phyloP scores from a whole-genome alignment of 208 protist species.

The Angomonas desouzai region DNA sequence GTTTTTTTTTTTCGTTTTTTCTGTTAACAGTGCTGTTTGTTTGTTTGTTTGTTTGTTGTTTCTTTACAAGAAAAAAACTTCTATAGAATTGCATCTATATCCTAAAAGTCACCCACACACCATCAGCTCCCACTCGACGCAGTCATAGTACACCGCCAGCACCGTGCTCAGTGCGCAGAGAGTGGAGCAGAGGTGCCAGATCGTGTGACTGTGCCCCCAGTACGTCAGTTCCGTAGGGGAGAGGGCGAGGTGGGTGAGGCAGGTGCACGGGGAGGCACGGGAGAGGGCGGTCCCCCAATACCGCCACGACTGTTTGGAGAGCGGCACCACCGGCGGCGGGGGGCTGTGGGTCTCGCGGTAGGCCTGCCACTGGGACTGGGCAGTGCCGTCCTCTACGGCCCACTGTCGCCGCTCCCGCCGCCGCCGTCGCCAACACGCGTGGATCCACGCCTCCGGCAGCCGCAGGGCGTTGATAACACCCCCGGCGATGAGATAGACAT shows the following conservation, averaged over 20 bases:
- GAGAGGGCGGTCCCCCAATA: background rate
- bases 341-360: background rate
- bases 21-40: too few species aligned
- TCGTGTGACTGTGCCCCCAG: constrained; percentile 57
- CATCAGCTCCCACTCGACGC: constrained; percentile 51
- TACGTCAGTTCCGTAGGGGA: constrained; percentile 50
- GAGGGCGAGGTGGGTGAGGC: constrained; percentile 31
- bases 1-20: too few species aligned
- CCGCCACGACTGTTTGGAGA: too few species aligned
- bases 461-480: constrained; percentile 34
- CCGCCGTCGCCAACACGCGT: constrained; percentile 15
- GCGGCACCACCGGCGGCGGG: too few species aligned
- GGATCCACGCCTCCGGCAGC: constrained; percentile 45
- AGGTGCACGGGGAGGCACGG: constrained; percentile 7
- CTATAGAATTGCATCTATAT: too few species aligned
- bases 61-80: too few species aligned
- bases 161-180: constrained; percentile 41
- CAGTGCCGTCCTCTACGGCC: constrained; percentile 10
- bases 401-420: constrained; percentile 15
- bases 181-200: constrained; percentile 63
- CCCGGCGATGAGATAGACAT: constrained; percentile 42
- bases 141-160: constrained; percentile 61
- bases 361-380: constrained; percentile 15
- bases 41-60: too few species aligned
- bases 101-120: constrained; percentile 18